Base-by-base conservation (phyloP, 306 rosid genomes). In the Gastrolobium bilobum region DNA sequence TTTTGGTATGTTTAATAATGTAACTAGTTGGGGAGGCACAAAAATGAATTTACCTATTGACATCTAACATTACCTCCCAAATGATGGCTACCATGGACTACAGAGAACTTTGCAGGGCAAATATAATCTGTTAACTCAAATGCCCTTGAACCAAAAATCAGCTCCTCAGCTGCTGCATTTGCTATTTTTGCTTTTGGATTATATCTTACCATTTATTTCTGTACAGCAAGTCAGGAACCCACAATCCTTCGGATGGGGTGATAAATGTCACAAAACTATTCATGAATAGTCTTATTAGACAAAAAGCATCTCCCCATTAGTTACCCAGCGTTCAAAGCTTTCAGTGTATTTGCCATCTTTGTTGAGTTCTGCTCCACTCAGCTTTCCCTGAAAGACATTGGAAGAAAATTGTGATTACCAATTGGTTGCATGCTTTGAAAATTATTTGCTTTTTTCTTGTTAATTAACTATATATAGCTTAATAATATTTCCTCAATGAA, bases 241-340 rank as follows among this genome's bases (percentile, higher is more conserved):
- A 66, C 87, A 81, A 81, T 77, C 94, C 92, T 90, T 90, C 71
- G 91, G 89, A 88, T 71, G 85, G 68, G 72, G 67, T n/a, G 68
- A 44, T 73, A 67, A 8, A 44, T 54, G 71, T 68, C 52, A 80
- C 20, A 20, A 20, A 20, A 20, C 26, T 63, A 38, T 61, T 20
- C 73, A 62, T 44, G 4, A 75, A 46, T 54, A 56, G 58, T 59
- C 66, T 78, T 62, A 64, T 78, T 62, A 64, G 72, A 54, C 68
- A 81, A 40, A 88, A 47, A 79, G 81, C 75, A 85, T 52, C 35
- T 82, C 91, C 10, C 81, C 91, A 62, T 64, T 31, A 69, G 48
- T 73, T 44, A 90, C 85, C 94, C 94, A 90, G 11, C 68, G 43
- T 10, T 73, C 71, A 40, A 90, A 90, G 47, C 70, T 79, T 38